Conservation (phyloP, 352 stramenopile species). For the Phytophthora pseudosyringae region DNA sequence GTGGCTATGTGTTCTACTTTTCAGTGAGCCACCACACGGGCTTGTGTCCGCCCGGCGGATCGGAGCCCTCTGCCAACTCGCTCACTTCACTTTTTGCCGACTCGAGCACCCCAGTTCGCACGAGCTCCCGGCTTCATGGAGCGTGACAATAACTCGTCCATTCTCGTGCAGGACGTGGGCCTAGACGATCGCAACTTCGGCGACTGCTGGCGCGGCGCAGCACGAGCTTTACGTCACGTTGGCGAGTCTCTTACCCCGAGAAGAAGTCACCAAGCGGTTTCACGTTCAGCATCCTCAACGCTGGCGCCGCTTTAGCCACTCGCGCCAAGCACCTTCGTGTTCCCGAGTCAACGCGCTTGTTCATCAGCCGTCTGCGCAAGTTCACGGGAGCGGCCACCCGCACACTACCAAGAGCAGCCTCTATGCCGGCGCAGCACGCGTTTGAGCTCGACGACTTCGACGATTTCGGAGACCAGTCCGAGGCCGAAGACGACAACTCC, state of each 20-base stretch:
- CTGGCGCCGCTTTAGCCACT: conserved; percentile 11
- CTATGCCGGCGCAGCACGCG: conserved; percentile 10
- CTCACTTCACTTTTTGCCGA: conserved; percentile 20
- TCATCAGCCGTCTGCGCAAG: conserved; percentile 6
- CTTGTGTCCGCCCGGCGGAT: neutral
- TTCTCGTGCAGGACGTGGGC: conserved; percentile 24
- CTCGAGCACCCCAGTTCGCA: conserved; percentile 11
- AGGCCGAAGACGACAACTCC: conserved; percentile 22
- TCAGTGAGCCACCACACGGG: neutral
- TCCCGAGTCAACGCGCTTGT: neutral
- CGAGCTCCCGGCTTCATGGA: neutral
- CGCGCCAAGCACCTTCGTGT: conserved; percentile 25
- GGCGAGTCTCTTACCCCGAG: conserved; percentile 12
- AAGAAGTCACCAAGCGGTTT: conserved; percentile 9
- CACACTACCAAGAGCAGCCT: conserved; percentile 6
- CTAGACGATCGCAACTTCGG: conserved; percentile 16
- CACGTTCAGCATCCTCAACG: conserved; percentile 11
- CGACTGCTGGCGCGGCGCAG: conserved; percentile 12
- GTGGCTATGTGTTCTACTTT: conserved; percentile 24
- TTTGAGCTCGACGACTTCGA: conserved; percentile 16
- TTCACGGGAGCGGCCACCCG: conserved; percentile 3
- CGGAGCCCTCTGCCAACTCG: neutral
- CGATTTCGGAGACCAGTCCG: conserved; percentile 9
- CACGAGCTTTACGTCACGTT: neutral
- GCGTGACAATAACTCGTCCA: conserved; percentile 21